Percentiles rank a stretch among this genome's conserved stretches.
phyloP scores from a whole-genome alignment of 495 filamentous ascomycete genomes.

The Peziza echinospora region DNA sequence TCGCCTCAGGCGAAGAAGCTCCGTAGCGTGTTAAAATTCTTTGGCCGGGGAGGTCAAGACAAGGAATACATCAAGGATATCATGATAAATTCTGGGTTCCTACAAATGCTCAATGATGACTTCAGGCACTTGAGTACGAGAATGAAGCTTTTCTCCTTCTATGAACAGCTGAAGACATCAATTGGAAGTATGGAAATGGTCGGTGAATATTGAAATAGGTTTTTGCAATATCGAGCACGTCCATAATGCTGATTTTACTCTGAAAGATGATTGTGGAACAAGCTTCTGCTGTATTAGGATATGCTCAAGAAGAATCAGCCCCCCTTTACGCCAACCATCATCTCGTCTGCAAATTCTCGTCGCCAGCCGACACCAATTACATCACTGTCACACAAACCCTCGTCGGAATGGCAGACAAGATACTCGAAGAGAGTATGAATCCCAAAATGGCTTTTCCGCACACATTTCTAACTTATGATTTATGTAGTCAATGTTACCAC shows the following conservation, averaged over 20 bases:
- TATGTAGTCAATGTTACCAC: slow-evolving; percentile 1
- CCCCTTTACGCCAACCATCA: slow-evolving; percentile 26
- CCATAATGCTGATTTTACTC: slow-evolving; percentile 10
- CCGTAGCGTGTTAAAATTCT: slow-evolving; percentile 16
- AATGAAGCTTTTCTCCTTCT: slow-evolving; percentile 27
- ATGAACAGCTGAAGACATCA: slow-evolving; percentile 24
- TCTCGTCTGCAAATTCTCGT: slow-evolving; percentile 25
- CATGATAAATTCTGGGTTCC: slow-evolving; percentile 14
- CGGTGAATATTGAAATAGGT: too few relatives aligned
- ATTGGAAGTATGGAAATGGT: slow-evolving; percentile 9
- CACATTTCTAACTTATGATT: neutral
- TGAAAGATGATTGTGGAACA: slow-evolving; percentile 22
- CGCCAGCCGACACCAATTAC: slow-evolving; percentile 23
- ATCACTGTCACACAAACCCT: slow-evolving; percentile 20
- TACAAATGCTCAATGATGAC: slow-evolving; percentile 29
- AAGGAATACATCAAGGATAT: slow-evolving; percentile 29
- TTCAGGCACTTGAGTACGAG: slow-evolving; percentile 24
- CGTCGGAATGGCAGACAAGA: slow-evolving; percentile 1
- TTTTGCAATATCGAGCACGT: neutral
- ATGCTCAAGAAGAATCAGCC: slow-evolving; percentile 19
- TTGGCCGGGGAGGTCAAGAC: neutral
- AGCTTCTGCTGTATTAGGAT: slow-evolving; percentile 24
- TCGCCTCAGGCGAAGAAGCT: slow-evolving; percentile 24
- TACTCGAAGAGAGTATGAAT: neutral
- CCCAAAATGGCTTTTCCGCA: too few relatives aligned